These are phyloP conservation scores for Clonostachys chloroleuca DNA, from an alignment of 2,329 filamentous ascomycete species.

Conservation along the genomic window DNA sequence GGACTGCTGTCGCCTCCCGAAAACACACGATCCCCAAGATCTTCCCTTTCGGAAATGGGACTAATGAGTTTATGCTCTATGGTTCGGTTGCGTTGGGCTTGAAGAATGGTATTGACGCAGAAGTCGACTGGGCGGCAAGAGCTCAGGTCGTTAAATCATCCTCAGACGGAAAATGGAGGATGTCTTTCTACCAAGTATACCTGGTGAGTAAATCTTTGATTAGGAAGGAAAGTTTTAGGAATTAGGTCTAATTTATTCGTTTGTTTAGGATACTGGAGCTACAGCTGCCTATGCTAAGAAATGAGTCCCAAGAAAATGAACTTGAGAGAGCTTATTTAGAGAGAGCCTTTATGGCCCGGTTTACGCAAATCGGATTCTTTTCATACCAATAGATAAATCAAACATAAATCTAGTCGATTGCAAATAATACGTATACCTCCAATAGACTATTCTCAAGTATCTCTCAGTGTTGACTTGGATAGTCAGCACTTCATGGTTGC, in stretches of 20 bases:
- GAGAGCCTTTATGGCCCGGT: no score
- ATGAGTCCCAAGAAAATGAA: not conserved
- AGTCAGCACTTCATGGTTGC: no score
- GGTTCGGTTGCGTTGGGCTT: constrained; percentile 18
- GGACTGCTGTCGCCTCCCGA: constrained; percentile 16
- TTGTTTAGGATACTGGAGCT: constrained; percentile 9
- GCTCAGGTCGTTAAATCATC: constrained; percentile 39
- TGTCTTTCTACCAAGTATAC: constrained; percentile 51
- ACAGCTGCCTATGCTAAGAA: constrained; percentile 5
- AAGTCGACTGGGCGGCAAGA: constrained; percentile 49
- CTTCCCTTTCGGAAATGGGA: constrained; percentile 17
- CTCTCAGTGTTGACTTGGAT: no score
- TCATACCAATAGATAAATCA: no score
- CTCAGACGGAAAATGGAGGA: constrained; percentile 44
- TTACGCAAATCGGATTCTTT: no score
- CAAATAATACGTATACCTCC: no score
- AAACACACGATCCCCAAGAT: constrained; percentile 19
- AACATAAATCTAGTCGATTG: no score
- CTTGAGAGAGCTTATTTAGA: no score
- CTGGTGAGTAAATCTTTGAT: constrained; percentile 28
- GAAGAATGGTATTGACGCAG: constrained; percentile 15
- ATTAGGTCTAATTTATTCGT: not conserved
- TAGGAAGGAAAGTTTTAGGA: no score
- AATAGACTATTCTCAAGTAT: no score
- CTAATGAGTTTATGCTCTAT: constrained; percentile 23